phyloP scores from a whole-genome alignment of 2,329 filamentous ascomycete species.

The Aspergillus fischeri region DNA sequence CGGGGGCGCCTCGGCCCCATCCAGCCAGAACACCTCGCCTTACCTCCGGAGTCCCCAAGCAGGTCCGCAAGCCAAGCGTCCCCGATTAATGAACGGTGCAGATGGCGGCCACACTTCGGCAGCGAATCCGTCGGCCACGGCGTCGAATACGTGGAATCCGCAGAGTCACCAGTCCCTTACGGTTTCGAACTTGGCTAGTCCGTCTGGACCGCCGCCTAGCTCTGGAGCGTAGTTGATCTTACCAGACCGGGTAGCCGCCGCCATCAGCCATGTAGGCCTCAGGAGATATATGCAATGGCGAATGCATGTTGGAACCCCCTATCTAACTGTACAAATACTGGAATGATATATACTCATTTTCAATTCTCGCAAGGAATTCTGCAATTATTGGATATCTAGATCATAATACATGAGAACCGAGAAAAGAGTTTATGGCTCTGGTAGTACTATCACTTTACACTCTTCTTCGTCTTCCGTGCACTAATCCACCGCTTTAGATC shows the following conservation, averaged over 20 bases:
- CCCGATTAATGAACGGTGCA: slow-evolving; percentile 32
- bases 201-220: slow-evolving; percentile 18
- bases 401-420: neutral
- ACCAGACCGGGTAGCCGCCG: neutral
- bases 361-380: neutral
- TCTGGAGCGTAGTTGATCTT: slow-evolving; percentile 1
- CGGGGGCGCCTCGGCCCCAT: slow-evolving; percentile 18
- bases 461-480: slow-evolving; percentile 23
- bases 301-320: neutral
- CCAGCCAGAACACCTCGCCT: slow-evolving; percentile 28
- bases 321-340: neutral
- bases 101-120: neutral
- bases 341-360: neutral
- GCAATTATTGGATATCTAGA: neutral
- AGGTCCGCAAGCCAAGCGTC: slow-evolving; percentile 30
- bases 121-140: slow-evolving; percentile 4
- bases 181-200: slow-evolving; percentile 22
- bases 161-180: slow-evolving; percentile 8
- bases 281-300: neutral
- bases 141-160: slow-evolving; percentile 8
- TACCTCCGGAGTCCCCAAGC: slow-evolving; percentile 20
- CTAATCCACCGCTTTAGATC: slow-evolving; percentile 31
- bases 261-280: neutral
- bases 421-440: neutral
- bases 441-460: neutral